phyloP scores from a whole-genome alignment of 2,329 filamentous ascomycete species.

The Ascochyta pisi region DNA sequence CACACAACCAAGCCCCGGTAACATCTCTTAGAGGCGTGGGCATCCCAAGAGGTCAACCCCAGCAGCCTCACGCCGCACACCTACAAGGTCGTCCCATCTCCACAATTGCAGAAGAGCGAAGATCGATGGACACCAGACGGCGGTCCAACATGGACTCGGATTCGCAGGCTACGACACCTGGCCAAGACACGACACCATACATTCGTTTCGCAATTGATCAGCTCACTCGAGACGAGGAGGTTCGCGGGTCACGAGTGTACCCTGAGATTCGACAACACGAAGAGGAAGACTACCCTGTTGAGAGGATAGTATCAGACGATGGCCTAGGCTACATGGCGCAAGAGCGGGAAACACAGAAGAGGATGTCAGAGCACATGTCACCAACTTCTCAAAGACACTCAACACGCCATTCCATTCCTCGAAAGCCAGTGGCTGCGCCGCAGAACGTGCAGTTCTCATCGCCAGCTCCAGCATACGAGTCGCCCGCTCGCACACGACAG shows the following conservation, averaged over 20 bases:
- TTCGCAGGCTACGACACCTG: conserved; percentile 61
- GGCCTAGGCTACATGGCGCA: conserved; percentile 47
- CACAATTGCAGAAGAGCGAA: conserved; percentile 43
- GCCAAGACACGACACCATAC: conserved; percentile 83
- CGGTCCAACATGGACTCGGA: conserved; percentile 40
- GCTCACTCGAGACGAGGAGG: conserved; percentile 75
- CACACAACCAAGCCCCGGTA: conserved; percentile 35
- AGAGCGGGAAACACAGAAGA: conserved; percentile 39
- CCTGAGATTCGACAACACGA: conserved; percentile 35
- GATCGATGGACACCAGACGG: conserved; percentile 31
- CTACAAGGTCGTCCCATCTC: conserved; percentile 37
- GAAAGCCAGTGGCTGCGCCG: conserved; percentile 14
- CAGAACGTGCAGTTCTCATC: conserved; percentile 15
- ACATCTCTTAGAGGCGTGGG: conserved; percentile 43
- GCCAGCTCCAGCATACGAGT: conserved; percentile 14
- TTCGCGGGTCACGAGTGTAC: conserved; percentile 61
- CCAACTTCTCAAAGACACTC: conserved; percentile 27
- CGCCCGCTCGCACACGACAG: conserved; percentile 8
- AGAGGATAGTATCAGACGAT: conserved; percentile 56
- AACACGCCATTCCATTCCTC: conserved; percentile 13
- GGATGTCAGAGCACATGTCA: conserved; percentile 36
- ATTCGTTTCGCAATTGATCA: conserved; percentile 90
- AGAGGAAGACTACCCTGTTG: conserved; percentile 57
- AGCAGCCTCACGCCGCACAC: conserved; percentile 18
- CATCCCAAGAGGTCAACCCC: conserved; percentile 40